Evolutionary conservation across 148 eudicot species (phyloP).

Genomic region (Selenicereus undatus): DNA sequence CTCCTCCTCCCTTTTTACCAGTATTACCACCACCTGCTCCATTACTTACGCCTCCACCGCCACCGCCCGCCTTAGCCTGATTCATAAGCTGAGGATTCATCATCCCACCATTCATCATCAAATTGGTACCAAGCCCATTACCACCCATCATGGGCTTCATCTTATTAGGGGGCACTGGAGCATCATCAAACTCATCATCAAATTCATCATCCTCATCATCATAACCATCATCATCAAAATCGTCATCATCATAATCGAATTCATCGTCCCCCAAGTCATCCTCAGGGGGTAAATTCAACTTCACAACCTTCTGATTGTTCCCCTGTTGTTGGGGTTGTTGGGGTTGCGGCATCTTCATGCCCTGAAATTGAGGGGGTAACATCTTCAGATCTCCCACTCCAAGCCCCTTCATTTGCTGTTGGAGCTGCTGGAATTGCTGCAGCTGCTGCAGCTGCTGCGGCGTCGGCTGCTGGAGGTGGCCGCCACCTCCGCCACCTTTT

Average conservation of each 20-base stretch:
- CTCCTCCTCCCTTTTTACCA: constrained; percentile 39
- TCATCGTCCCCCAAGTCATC: constrained; percentile 20
- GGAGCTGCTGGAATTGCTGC: constrained; percentile 30
- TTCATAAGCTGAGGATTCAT: constrained; percentile 41
- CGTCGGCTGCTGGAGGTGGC: constrained; percentile 22
- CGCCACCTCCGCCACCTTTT: constrained; percentile 23
- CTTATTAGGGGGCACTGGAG: constrained; percentile 33
- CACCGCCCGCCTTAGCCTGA: constrained; percentile 20
- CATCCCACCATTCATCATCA: constrained; percentile 38
- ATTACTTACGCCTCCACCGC: constrained; percentile 12
- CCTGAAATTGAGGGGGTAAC: constrained; percentile 27
- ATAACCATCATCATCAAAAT: constrained; percentile 26
- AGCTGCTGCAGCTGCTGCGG: constrained; percentile 37
- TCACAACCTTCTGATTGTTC: constrained; percentile 23
- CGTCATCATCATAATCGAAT: constrained; percentile 27
- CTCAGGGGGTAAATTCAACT: constrained; percentile 16
- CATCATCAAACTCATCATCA: constrained; percentile 47
- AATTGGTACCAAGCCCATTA: not conserved
- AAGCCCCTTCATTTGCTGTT: constrained; percentile 32
- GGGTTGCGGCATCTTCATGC: constrained; percentile 28
- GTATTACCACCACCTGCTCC: constrained; percentile 27
- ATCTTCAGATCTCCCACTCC: constrained; percentile 36
- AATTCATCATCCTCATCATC: constrained; percentile 36
- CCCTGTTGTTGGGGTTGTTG: constrained; percentile 9
- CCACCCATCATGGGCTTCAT: constrained; percentile 42